A percentile compares a stretch with the other conserved stretches of the same genome.
These are phyloP conservation scores for Candida succiphila DNA, from an alignment of 805 yeast genomes.

Conservation along the genomic window DNA sequence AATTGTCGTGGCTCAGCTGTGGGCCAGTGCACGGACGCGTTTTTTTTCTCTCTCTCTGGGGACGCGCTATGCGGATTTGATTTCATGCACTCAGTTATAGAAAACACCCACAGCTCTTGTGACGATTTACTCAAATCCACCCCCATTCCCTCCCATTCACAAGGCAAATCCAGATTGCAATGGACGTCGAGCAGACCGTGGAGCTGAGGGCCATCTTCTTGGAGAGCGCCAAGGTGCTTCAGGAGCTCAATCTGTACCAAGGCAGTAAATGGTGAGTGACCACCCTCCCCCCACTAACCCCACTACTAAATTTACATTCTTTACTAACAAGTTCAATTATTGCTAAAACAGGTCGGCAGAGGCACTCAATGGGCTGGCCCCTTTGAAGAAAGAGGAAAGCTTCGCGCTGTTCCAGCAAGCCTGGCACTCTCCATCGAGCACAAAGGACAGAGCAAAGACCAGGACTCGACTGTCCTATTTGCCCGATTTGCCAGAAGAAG, in stretches of 20 bases:
- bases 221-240: slow-evolving; percentile 32
- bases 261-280: slow-evolving; percentile 63
- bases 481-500: slow-evolving; percentile 7
- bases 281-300: not conserved
- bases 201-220: slow-evolving; percentile 21
- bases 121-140: no score
- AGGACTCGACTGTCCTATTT: slow-evolving; percentile 2
- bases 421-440: not conserved
- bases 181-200: slow-evolving; percentile 19
- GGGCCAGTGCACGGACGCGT: no score
- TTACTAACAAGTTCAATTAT: not conserved
- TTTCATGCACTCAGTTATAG: no score
- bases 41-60: no score
- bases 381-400: slow-evolving; percentile 10
- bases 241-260: slow-evolving; percentile 50
- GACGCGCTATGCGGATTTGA: no score
- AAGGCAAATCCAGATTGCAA: slow-evolving; percentile 3
- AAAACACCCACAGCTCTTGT: no score
- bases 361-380: slow-evolving; percentile 53
- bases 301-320: not conserved
- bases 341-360: slow-evolving; percentile 43
- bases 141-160: no score
- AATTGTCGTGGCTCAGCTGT: no score
- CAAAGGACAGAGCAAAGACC: not conserved
- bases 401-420: slow-evolving; percentile 12